Percentiles rank a stretch among this genome's conserved stretches.
These are phyloP conservation scores for Psilocybe cyanescens DNA, from an alignment of 768 basidiomycete genomes.

Conservation along the genomic window DNA sequence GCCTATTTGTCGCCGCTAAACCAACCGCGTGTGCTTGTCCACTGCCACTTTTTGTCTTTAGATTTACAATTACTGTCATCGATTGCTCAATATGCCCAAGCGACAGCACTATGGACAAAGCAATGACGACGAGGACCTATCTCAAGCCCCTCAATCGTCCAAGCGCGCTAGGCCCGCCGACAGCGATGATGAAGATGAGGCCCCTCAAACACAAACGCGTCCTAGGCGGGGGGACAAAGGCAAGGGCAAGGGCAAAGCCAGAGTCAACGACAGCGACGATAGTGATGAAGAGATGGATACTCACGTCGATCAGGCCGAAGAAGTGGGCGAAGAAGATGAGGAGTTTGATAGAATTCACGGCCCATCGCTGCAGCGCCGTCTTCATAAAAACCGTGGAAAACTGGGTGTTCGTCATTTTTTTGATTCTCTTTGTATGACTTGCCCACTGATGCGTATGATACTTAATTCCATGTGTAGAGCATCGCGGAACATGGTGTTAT, in stretches of 20 bases:
- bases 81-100: conserved; percentile 52
- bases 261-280: conserved; percentile 34
- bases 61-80: background rate
- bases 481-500: conserved; percentile 90
- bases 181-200: conserved; percentile 29
- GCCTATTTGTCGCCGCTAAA: conserved; percentile 1
- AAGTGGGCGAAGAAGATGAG: conserved; percentile 55
- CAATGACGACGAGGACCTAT: conserved; percentile 46
- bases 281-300: conserved; percentile 29
- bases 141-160: conserved; percentile 23
- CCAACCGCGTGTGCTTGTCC: background rate
- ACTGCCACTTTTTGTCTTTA: background rate
- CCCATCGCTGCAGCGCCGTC: conserved; percentile 54
- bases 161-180: conserved; percentile 37
- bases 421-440: background rate
- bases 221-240: conserved; percentile 19
- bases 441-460: too few relatives aligned
- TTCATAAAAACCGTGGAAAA: conserved; percentile 49
- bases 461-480: conserved; percentile 45
- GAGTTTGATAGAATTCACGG: conserved; percentile 67
- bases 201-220: conserved; percentile 21
- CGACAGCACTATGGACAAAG: conserved; percentile 44
- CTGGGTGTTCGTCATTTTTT: conserved; percentile 45
- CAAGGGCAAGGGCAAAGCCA: conserved; percentile 36
- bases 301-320: conserved; percentile 30